A percentile compares a stretch with the other conserved stretches of the same genome.
Conservation (phyloP, 495 filamentous ascomycete species). For the Hypoxylon fragiforme region DNA sequence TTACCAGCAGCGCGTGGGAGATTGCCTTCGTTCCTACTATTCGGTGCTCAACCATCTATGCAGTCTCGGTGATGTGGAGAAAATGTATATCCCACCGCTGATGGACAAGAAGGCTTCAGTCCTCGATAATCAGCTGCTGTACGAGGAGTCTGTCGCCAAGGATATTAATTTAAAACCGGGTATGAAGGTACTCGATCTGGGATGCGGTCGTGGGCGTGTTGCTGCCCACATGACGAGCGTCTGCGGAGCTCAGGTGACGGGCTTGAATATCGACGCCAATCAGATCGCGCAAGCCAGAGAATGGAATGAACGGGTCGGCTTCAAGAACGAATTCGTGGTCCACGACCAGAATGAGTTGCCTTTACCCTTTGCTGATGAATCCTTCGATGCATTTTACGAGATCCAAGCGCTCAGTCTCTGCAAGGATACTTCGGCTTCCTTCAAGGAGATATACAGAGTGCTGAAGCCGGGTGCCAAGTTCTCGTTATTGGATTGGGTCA, state of each 20-base stretch:
- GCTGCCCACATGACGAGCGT: slow-evolving; percentile 63
- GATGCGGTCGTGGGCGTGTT: slow-evolving; percentile 63
- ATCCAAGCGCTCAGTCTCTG: slow-evolving; percentile 65
- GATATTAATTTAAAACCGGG: slow-evolving; percentile 56
- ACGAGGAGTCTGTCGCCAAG: slow-evolving; percentile 59
- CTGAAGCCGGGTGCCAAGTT: slow-evolving; percentile 62
- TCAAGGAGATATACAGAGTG: slow-evolving; percentile 59
- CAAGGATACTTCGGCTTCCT: slow-evolving; percentile 57
- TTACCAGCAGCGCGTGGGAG: slow-evolving; percentile 62
- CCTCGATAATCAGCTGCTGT: slow-evolving; percentile 59
- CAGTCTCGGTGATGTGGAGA: slow-evolving; percentile 67
- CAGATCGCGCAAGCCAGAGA: slow-evolving; percentile 60
- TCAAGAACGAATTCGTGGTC: slow-evolving; percentile 57
- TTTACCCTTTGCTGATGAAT: slow-evolving; percentile 57
- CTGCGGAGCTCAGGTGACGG: slow-evolving; percentile 59
- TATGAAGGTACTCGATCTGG: slow-evolving; percentile 60
- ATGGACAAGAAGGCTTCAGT: slow-evolving; percentile 62
- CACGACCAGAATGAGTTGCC: slow-evolving; percentile 63
- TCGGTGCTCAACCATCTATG: slow-evolving; percentile 67
- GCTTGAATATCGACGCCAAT: slow-evolving; percentile 65
- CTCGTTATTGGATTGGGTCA: slow-evolving; percentile 63
- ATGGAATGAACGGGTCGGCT: slow-evolving; percentile 54
- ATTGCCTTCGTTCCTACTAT: slow-evolving; percentile 64
- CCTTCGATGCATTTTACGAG: slow-evolving; percentile 67
- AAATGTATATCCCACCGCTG: slow-evolving; percentile 69